Evolutionary conservation across 192 early-diverging fungal species (phyloP), one percentile per base, ranked within the genome.

Genomic region (Coemansia sp.): DNA sequence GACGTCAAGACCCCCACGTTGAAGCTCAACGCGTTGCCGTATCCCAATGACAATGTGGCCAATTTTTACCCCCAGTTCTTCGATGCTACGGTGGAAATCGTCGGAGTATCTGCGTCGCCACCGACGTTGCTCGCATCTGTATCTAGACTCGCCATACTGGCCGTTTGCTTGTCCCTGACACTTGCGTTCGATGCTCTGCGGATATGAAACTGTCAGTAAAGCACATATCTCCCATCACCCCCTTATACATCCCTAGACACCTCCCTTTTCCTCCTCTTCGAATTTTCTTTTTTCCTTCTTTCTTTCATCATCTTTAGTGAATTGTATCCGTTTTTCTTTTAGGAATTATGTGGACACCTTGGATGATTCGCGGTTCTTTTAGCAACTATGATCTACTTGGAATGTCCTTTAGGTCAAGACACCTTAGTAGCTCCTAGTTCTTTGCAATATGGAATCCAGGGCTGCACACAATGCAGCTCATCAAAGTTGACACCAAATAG

Each of bases 61-160:
- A 73, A 78, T 59, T 84, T 75, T 63, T 78, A 78, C 29, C 81
- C 81, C 14, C 45, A 69, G 60, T 84, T 84, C 55, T 82, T 66
- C 63, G 74, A 76, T 6, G 80, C 70, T 9, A 68, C 72, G 39
- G 63, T 70, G 29, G 61, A 75, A 23, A 3, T 67, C 39, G 70
- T 66, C 15, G 46, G 39, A 6, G 31, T 58, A 14, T 72, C 55
- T 5, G 57, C 51, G 31, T 37, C 70, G 0, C 14, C 61, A 36
- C 45, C 60, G 19, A 21, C 21, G 5, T 12, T 32, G 41, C 32
- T 62, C 8, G 14, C 17, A 4, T 51, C 48, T 14, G 3, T 17
- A 19, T 19, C 58, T 27, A 41, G 50, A 32, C 39, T 45, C 9
- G 21, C 55, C 34, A 23, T 38, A n/a, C 34, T 69, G 21, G 38